Base-by-base conservation (phyloP, 1,284 basidiomycete species). In the Malassezia yamatoensis region DNA sequence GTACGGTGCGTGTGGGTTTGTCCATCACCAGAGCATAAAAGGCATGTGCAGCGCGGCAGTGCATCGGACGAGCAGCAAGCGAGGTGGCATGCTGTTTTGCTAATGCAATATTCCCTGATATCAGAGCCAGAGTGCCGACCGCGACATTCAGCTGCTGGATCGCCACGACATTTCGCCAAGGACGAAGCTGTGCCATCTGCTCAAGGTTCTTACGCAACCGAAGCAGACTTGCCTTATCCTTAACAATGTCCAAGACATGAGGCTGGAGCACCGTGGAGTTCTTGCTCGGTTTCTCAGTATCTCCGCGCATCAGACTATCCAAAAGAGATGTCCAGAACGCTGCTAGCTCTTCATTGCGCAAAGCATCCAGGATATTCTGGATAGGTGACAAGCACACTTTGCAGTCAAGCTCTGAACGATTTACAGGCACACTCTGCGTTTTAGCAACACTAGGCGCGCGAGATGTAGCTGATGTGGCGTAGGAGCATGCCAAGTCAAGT, bases 311-410 rank as follows among this genome's bases (percentile, higher is more conserved):
- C 6, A 71, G 44, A 18, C 61, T 66, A 16, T 52, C 54, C 15
- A 70, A 49, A 2, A 72, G 55, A 10, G 59, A 53, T 18, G 62
- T 53, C 70, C 70, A 72, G 5, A 65, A 62, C 12, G 50, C 42
- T 2, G 53, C 49, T 8, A 70, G 60, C 45, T 67, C 59, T 24
- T 58, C 36, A n/a, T 45, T 47, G 20, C 70, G 70, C 51, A 67
- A 51, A 6, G 54, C 62, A 29, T 66, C 62, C 10, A 69, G 60
- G 37, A 72, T 59, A 42, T 61, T 56, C 24, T 59, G 57, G 18
- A 72, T 39, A 0, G 64, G 64, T 3, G 66, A 63, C 21, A 64
- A 54, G 13, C 57, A 54, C 43, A 50, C 55, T 13, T 16, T 41
- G 35, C 29, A 35, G 18, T 2, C 24, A 36, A 0, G 21, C 7